phyloP scores from a whole-genome alignment of 2,329 filamentous ascomycete genomes.

The Aspergillus sp. region DNA sequence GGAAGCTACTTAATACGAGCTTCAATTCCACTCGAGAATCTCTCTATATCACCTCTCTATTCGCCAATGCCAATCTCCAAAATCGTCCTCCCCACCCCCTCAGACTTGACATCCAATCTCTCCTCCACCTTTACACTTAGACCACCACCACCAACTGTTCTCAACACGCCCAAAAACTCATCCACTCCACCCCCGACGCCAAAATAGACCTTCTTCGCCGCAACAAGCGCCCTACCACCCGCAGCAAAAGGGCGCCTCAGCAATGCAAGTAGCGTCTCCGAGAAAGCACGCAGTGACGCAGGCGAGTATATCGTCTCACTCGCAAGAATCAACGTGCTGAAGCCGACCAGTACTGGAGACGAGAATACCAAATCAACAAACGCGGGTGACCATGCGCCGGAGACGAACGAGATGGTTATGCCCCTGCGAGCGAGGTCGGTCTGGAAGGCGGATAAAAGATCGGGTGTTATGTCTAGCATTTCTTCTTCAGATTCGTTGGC shows the following conservation, averaged over 20 bases:
- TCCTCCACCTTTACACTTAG: slow-evolving; percentile 34
- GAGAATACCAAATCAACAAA: slow-evolving; percentile 49
- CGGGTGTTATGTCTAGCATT: slow-evolving; percentile 55
- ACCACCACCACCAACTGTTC: slow-evolving; percentile 28
- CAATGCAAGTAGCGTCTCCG: slow-evolving; percentile 57
- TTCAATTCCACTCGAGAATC: too few relatives aligned
- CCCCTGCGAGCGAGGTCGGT: slow-evolving; percentile 44
- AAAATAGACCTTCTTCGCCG: slow-evolving; percentile 69
- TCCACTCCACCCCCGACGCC: slow-evolving; percentile 69
- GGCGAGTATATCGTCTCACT: slow-evolving; percentile 70
- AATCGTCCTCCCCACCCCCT: slow-evolving; percentile 51
- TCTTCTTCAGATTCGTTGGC: slow-evolving; percentile 32
- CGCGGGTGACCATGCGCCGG: slow-evolving; percentile 62
- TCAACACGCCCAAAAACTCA: slow-evolving; percentile 53
- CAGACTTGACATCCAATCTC: slow-evolving; percentile 44
- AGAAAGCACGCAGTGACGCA: slow-evolving; percentile 57
- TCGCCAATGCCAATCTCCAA: slow-evolving; percentile 33
- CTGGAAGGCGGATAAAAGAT: slow-evolving; percentile 52
- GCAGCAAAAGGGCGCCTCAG: slow-evolving; percentile 46
- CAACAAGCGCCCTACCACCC: slow-evolving; percentile 57
- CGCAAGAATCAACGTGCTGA: slow-evolving; percentile 58
- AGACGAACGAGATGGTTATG: slow-evolving; percentile 60
- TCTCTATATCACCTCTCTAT: background rate
- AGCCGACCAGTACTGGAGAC: slow-evolving; percentile 36
- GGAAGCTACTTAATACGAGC: background rate